Percentiles rank a stretch among this genome's conserved stretches.
These are phyloP conservation scores for Fusarium papillatum DNA, from an alignment of 2,329 filamentous ascomycete species.

Conservation along the genomic window DNA sequence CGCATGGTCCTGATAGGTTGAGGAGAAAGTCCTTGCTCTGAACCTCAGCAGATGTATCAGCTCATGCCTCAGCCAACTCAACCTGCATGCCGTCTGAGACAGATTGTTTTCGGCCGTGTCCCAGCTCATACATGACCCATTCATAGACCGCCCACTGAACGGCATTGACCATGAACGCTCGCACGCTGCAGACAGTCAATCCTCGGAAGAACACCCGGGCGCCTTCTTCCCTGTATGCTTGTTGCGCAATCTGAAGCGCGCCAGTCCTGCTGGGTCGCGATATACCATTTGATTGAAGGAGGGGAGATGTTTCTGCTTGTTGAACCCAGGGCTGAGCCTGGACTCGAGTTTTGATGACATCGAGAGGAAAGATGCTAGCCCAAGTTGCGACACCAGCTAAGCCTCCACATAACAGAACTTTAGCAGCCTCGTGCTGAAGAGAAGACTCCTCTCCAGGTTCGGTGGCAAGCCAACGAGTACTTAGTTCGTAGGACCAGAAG, in stretches of 20 bases:
- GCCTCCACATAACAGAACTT: conserved; percentile 86
- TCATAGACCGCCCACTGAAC: conserved; percentile 95
- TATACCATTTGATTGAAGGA: conserved; percentile 37
- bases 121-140: conserved; percentile 80
- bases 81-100: background rate
- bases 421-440: conserved; percentile 64
- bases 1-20: background rate
- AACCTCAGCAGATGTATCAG: background rate
- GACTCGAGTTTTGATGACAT: conserved; percentile 93
- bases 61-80: conserved; percentile 8
- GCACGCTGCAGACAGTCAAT: conserved; percentile 83
- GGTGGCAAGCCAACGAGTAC: conserved; percentile 66
- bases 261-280: conserved; percentile 52
- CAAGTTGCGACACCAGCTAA: conserved; percentile 90
- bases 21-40: background rate
- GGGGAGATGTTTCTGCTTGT: conserved; percentile 26
- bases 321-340: conserved; percentile 74
- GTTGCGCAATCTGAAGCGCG: conserved; percentile 73
- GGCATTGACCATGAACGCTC: conserved; percentile 94
- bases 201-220: conserved; percentile 77
- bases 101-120: conserved; percentile 36
- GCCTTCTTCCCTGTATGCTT: conserved; percentile 76
- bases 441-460: conserved; percentile 35
- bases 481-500: conserved; percentile 92
- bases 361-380: conserved; percentile 91